Percentiles rank a stretch among this genome's conserved stretches.
phyloP scores from a whole-genome alignment of 73 alveolate species.

The Durusdinium trenchii region DNA sequence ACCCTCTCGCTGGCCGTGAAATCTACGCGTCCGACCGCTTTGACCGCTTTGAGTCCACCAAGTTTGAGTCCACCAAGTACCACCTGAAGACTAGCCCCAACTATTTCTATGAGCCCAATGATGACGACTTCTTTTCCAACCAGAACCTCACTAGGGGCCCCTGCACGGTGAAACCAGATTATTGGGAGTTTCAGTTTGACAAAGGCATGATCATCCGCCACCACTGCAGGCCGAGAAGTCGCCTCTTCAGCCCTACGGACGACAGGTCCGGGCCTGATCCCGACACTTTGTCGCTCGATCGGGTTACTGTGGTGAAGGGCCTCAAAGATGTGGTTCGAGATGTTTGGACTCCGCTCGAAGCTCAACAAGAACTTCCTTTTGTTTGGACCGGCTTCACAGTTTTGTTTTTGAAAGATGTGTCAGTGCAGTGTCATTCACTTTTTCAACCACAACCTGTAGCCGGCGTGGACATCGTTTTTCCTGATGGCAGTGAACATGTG shows the following conservation, averaged over 20 bases:
- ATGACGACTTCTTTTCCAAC: not conserved
- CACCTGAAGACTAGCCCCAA: not conserved
- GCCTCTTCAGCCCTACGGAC: not conserved
- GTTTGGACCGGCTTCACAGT: not conserved
- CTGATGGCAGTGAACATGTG: not conserved
- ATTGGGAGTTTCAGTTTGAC: not conserved
- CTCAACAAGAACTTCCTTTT: not conserved
- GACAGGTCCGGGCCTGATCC: not conserved
- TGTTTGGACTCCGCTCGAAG: not conserved
- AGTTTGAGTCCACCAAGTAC: not conserved
- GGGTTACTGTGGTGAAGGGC: not conserved
- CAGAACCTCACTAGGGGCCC: not conserved
- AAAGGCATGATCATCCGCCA: slow-evolving; percentile 16
- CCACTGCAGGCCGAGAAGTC: not conserved
- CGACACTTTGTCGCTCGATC: not conserved
- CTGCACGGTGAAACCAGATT: not conserved
- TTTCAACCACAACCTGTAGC: not conserved
- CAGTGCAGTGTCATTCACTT: not conserved
- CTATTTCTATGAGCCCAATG: slow-evolving; percentile 23
- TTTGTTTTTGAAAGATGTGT: not conserved
- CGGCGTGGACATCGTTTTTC: not conserved
- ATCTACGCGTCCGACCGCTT: not conserved
- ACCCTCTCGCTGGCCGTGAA: not conserved
- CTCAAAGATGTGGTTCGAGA: not conserved
- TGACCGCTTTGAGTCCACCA: not conserved